A percentile compares a stretch with the other conserved stretches of the same genome.
These are phyloP conservation scores for Sergeia podlipaevii DNA, from an alignment of 208 protist species.

Conservation along the genomic window DNA sequence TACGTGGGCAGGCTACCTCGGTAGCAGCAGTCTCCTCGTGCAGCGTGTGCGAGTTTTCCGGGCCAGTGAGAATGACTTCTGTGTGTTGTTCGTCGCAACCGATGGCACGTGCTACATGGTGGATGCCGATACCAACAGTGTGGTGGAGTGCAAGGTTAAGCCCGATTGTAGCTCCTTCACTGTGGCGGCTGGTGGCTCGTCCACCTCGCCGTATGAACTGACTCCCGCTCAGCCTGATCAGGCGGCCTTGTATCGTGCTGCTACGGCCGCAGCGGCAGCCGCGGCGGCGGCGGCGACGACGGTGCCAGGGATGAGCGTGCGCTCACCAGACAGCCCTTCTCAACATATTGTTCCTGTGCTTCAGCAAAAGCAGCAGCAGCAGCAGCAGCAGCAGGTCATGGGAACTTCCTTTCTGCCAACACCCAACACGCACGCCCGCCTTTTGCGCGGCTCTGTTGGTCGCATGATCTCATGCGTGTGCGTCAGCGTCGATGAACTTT, in stretches of 20 bases:
- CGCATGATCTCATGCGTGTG: conserved; percentile 55
- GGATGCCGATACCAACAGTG: conserved; percentile 29
- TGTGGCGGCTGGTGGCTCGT: conserved; percentile 32
- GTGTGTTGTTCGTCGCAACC: conserved; percentile 52
- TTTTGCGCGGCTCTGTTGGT: conserved; percentile 5
- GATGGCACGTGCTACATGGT: conserved; percentile 65
- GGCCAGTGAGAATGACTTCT: conserved; percentile 46
- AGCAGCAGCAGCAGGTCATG: not conserved
- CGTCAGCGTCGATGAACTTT: conserved; percentile 71
- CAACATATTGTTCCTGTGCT: no score
- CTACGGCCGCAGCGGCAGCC: not conserved
- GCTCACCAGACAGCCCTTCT: no score
- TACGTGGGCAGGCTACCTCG: conserved; percentile 33
- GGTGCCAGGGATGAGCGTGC: not conserved
- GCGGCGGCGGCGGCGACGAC: not conserved
- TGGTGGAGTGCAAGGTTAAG: conserved; percentile 59
- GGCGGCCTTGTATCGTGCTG: not conserved
- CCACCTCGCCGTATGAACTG: conserved; percentile 5
- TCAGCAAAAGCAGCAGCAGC: not conserved
- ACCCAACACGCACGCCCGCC: conserved; percentile 1
- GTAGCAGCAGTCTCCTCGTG: conserved; percentile 38
- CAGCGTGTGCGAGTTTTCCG: conserved; percentile 49
- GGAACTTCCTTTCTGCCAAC: conserved; percentile 8
- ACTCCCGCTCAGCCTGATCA: conserved; percentile 3
- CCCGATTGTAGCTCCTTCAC: conserved; percentile 77